Conservation (phyloP, 1,139 yeast species). For the Yamadazyma blattariae region DNA sequence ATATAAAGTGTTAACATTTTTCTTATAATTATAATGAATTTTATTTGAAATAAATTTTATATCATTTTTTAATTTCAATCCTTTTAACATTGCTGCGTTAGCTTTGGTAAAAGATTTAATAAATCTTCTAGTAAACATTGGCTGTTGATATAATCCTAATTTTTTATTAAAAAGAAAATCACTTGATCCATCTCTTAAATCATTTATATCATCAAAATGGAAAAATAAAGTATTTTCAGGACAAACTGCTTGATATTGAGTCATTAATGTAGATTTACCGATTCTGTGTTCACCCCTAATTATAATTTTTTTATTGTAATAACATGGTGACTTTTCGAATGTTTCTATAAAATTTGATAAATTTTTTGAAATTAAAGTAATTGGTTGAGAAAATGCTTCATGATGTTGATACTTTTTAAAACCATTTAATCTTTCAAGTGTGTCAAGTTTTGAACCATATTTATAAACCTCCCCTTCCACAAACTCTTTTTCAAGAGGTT, state of each 20-base stretch:
- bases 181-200: constrained; percentile 65
- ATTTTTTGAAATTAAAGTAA: constrained; percentile 47
- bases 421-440: constrained; percentile 44
- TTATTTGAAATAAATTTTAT: constrained; percentile 31
- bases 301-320: constrained; percentile 47
- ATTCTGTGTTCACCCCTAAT: constrained; percentile 72
- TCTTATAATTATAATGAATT: constrained; percentile 34
- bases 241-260: constrained; percentile 66
- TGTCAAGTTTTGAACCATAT: constrained; percentile 20
- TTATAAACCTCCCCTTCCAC: constrained; percentile 19
- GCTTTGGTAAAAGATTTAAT: constrained; percentile 55
- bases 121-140: constrained; percentile 69
- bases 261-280: constrained; percentile 74
- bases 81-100: constrained; percentile 50
- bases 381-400: constrained; percentile 58
- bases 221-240: constrained; percentile 55
- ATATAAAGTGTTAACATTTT: constrained; percentile 41
- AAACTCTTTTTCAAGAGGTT: constrained; percentile 11
- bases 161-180: constrained; percentile 61
- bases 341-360: constrained; percentile 26
- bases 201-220: constrained; percentile 63
- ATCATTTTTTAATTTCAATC: constrained; percentile 50
- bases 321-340: constrained; percentile 21
- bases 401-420: constrained; percentile 65
- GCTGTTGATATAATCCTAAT: constrained; percentile 63